Evolutionary conservation across 371 early-diverging fungal genomes (phyloP).

Genomic region (Mortierella sp.): DNA sequence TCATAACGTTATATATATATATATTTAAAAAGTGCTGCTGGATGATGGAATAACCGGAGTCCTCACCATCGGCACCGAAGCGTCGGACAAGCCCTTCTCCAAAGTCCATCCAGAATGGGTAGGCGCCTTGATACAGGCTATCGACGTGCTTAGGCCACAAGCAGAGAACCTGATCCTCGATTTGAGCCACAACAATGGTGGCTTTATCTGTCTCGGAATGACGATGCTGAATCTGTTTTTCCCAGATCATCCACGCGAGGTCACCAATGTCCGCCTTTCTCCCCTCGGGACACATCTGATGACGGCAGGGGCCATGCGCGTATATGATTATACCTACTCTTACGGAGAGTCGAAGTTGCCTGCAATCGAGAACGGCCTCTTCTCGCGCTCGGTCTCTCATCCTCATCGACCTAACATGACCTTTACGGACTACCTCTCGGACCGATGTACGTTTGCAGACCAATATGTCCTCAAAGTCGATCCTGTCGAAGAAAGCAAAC

Average conservation of each 20-base stretch:
- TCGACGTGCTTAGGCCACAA: slow-evolving; percentile 15
- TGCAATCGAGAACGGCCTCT: background rate
- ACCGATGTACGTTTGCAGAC: slow-evolving; percentile 18
- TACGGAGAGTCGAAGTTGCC: slow-evolving; percentile 8
- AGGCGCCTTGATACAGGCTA: slow-evolving; percentile 16
- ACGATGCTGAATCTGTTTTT: slow-evolving; percentile 26
- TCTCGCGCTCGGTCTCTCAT: background rate
- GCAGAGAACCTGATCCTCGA: slow-evolving; percentile 40
- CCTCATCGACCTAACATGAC: slow-evolving; percentile 16
- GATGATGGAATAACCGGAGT: slow-evolving; percentile 29
- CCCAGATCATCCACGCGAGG: slow-evolving; percentile 21
- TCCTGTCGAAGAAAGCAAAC: slow-evolving; percentile 16
- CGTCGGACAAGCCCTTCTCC: slow-evolving; percentile 10
- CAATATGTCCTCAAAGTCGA: slow-evolving; percentile 10
- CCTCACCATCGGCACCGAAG: slow-evolving; percentile 20
- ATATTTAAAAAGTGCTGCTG: slow-evolving; percentile 14
- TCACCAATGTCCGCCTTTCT: slow-evolving; percentile 28
- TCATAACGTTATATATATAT: background rate
- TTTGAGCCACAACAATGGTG: slow-evolving; percentile 23
- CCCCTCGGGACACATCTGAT: slow-evolving; percentile 16
- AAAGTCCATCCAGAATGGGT: slow-evolving; percentile 19
- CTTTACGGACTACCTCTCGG: slow-evolving; percentile 28
- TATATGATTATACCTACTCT: slow-evolving; percentile 11
- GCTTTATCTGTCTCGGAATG: slow-evolving; percentile 23
- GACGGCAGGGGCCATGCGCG: slow-evolving; percentile 14